A percentile compares a stretch with the other conserved stretches of the same genome.
Conservation (phyloP, 768 basidiomycete genomes). For the Hericium rajendrae region DNA sequence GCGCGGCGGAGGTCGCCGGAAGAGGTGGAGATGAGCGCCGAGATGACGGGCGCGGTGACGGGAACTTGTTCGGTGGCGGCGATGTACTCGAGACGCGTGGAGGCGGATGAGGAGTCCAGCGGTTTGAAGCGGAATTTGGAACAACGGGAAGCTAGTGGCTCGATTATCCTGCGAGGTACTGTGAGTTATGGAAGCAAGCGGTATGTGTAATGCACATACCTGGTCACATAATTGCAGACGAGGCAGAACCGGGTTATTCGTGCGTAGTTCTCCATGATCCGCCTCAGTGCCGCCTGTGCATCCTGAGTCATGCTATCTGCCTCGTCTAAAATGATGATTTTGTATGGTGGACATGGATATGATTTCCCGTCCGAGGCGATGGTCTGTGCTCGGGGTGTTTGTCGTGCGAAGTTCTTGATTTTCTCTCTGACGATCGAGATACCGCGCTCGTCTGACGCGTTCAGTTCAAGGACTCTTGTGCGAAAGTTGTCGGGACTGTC, state of each 20-base stretch:
- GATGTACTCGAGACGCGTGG: conserved; percentile 68
- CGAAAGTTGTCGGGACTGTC: conserved; percentile 87
- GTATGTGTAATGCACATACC: conserved; percentile 38
- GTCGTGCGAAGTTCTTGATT: conserved; percentile 95
- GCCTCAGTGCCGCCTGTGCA: conserved; percentile 88
- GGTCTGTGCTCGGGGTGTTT: conserved; percentile 76
- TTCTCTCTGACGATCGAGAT: conserved; percentile 97
- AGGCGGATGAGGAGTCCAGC: conserved; percentile 69
- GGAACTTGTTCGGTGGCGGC: conserved; percentile 64
- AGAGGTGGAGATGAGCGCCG: conserved; percentile 69
- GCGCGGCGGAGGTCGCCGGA: conserved; percentile 91
- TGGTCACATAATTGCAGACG: conserved; percentile 98
- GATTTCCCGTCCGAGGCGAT: conserved; percentile 64
- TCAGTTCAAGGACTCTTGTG: conserved; percentile 89
- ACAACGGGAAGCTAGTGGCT: conserved; percentile 96
- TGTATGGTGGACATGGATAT: conserved; percentile 97
- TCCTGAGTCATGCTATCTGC: conserved; percentile 99
- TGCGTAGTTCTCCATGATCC: conserved; percentile 99
- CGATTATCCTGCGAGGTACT: conserved; percentile 68
- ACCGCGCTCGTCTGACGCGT: conserved; percentile 97
- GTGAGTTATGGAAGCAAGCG: neutral
- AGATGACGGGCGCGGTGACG: conserved; percentile 48
- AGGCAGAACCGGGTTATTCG: conserved; percentile 96
- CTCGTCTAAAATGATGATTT: conserved; percentile 97
- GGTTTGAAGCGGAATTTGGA: conserved; percentile 98